These are phyloP conservation scores for Starmerella vitae DNA, from an alignment of 805 yeast species.

Conservation along the genomic window DNA sequence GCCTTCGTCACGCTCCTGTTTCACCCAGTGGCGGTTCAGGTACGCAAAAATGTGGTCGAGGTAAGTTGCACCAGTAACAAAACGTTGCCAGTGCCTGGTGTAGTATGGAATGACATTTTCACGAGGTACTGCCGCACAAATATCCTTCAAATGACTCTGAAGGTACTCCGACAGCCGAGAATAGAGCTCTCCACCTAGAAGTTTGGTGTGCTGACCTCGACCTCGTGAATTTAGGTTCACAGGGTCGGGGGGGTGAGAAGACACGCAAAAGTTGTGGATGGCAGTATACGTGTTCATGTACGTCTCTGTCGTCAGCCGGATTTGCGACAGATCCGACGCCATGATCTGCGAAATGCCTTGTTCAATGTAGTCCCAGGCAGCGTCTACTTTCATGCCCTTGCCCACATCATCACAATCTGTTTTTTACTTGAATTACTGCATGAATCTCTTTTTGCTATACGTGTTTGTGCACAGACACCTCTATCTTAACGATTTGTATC, in stretches of 20 bases:
- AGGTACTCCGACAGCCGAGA: conserved; percentile 55
- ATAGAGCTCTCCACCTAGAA: conserved; percentile 87
- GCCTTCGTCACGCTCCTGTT: conserved; percentile 89
- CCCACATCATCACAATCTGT: no score
- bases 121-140: conserved; percentile 20
- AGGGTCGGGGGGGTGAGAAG: conserved; percentile 16
- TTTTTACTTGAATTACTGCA: no score
- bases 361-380: conserved; percentile 32
- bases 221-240: conserved; percentile 6
- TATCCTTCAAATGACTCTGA: conserved; percentile 33
- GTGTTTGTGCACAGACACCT: no score
- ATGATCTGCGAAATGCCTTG: conserved; percentile 30
- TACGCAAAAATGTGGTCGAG: conserved; percentile 88
- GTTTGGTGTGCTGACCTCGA: conserved; percentile 27
- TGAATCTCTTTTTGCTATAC: no score
- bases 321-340: conserved; percentile 27
- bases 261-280: conserved; percentile 79
- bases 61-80: conserved; percentile 79
- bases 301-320: conserved; percentile 33
- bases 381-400: no score
- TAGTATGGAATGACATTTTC: conserved; percentile 60
- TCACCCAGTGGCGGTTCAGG: conserved; percentile 95
- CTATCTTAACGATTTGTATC: no score
- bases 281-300: conserved; percentile 88
- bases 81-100: conserved; percentile 79